phyloP scores from a whole-genome alignment of 495 filamentous ascomycete species.

The Melanomma pulvis-pyrius region DNA sequence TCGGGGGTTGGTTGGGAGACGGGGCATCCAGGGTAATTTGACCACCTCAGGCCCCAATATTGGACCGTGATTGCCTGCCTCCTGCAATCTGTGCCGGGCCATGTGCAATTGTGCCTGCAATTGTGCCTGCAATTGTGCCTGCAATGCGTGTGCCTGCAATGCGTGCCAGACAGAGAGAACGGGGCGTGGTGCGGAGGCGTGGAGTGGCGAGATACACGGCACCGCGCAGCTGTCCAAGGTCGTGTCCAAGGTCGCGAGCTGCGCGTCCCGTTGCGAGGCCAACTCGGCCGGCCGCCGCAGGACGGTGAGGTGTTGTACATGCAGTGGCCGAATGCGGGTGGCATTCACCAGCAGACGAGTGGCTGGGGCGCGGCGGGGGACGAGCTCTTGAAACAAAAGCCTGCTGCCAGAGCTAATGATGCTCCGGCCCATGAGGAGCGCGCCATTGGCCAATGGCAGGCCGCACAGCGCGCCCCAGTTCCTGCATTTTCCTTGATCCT shows the following conservation, averaged over 20 bases:
- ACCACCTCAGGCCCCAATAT: not conserved
- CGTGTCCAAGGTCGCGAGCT: not conserved
- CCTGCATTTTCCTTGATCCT: not conserved
- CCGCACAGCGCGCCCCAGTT: not conserved
- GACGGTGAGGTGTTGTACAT: not conserved
- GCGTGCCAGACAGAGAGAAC: too few relatives aligned
- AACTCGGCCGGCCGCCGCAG: not conserved
- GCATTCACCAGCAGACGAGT: not conserved
- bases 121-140: too few relatives aligned
- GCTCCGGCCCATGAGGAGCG: not conserved
- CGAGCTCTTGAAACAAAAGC: not conserved
- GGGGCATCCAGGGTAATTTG: not conserved
- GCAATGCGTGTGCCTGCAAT: too few relatives aligned
- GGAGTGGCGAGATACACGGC: not conserved
- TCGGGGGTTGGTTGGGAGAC: not conserved
- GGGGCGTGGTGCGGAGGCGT: not conserved
- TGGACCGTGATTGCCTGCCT: not conserved
- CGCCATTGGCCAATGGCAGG: conserved; percentile 1
- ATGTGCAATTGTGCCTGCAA: too few relatives aligned
- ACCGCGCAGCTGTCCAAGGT: not conserved
- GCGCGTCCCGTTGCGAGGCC: not conserved
- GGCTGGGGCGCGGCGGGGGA: not conserved
- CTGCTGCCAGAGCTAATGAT: not conserved
- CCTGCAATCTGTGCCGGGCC: not conserved
- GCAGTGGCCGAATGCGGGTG: not conserved